These are phyloP conservation scores for Rutstroemia sp. DNA, from an alignment of 2,329 filamentous ascomycete genomes.

Conservation along the genomic window DNA sequence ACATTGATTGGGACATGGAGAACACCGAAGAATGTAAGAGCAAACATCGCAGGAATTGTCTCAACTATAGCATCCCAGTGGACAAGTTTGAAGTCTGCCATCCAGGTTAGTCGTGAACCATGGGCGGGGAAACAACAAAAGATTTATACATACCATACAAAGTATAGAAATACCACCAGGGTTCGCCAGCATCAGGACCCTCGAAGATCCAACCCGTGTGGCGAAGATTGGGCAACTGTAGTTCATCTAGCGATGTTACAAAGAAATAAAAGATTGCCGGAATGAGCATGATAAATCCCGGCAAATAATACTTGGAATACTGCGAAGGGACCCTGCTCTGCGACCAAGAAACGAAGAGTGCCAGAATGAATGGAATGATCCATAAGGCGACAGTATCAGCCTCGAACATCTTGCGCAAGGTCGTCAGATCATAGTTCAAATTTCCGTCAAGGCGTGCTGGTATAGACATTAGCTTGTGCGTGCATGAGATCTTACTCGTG, in stretches of 20 bases:
- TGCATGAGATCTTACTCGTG: neutral
- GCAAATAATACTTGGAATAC: slow-evolving; percentile 81
- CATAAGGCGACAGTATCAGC: slow-evolving; percentile 73
- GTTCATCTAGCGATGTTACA: slow-evolving; percentile 58
- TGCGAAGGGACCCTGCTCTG: slow-evolving; percentile 73
- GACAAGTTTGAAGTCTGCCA: slow-evolving; percentile 67
- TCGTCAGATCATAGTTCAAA: slow-evolving; percentile 72
- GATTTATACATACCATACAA: slow-evolving; percentile 64
- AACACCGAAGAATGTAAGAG: slow-evolving; percentile 93
- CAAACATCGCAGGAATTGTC: slow-evolving; percentile 90
- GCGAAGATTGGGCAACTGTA: slow-evolving; percentile 62
- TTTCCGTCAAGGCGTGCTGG: slow-evolving; percentile 77
- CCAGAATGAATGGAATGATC: slow-evolving; percentile 70
- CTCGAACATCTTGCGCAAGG: slow-evolving; percentile 66
- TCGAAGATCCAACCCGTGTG: slow-evolving; percentile 84
- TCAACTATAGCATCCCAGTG: slow-evolving; percentile 78
- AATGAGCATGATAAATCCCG: slow-evolving; percentile 76
- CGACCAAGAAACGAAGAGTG: slow-evolving; percentile 66
- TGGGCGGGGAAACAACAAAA: slow-evolving; percentile 11
- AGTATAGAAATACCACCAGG: slow-evolving; percentile 97
- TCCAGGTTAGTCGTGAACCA: slow-evolving; percentile 7
- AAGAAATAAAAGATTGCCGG: slow-evolving; percentile 72
- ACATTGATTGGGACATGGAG: slow-evolving; percentile 98
- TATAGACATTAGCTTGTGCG: neutral
- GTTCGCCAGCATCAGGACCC: slow-evolving; percentile 73